phyloP scores from a whole-genome alignment of 2,329 filamentous ascomycete species.

The Sporothrix curviconia region DNA sequence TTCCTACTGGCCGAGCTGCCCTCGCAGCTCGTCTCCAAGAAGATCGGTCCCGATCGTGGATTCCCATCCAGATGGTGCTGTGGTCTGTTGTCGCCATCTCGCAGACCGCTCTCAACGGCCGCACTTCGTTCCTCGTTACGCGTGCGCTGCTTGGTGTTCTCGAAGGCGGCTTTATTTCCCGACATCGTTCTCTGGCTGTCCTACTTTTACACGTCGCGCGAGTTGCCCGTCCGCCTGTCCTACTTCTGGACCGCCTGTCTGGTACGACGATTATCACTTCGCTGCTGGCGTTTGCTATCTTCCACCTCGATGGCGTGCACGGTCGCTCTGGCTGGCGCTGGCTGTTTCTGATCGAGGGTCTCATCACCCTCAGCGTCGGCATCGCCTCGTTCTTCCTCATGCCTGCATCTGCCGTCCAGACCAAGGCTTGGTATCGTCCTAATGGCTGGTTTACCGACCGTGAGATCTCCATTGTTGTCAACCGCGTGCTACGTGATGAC shows the following conservation, averaged over 20 bases:
- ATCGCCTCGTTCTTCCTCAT: conserved; percentile 42
- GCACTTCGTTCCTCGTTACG: conserved; percentile 26
- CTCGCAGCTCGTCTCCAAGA: conserved; percentile 54
- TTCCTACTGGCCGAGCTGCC: conserved; percentile 52
- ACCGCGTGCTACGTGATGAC: conserved; percentile 50
- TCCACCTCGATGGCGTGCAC: conserved; percentile 30
- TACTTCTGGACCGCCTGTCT: conserved; percentile 29
- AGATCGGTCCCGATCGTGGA: conserved; percentile 33
- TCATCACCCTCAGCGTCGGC: conserved; percentile 37
- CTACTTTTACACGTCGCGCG: conserved; percentile 29
- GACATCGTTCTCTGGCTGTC: conserved; percentile 31
- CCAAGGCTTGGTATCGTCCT: conserved; percentile 37
- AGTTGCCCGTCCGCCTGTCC: conserved; percentile 28
- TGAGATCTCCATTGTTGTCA: conserved; percentile 52
- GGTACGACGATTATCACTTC: conserved; percentile 29
- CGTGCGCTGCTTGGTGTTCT: conserved; percentile 29
- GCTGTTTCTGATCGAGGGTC: conserved; percentile 48
- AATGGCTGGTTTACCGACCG: conserved; percentile 51
- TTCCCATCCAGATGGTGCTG: conserved; percentile 30
- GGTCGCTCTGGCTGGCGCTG: conserved; percentile 34
- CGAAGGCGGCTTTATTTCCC: conserved; percentile 31
- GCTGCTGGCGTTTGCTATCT: conserved; percentile 30
- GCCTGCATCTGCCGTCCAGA: conserved; percentile 37
- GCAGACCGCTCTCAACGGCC: conserved; percentile 27
- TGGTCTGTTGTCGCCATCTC: conserved; percentile 30